These are phyloP conservation scores for Aureobasidium sp. DNA, from an alignment of 2,329 filamentous ascomycete species.

Conservation along the genomic window DNA sequence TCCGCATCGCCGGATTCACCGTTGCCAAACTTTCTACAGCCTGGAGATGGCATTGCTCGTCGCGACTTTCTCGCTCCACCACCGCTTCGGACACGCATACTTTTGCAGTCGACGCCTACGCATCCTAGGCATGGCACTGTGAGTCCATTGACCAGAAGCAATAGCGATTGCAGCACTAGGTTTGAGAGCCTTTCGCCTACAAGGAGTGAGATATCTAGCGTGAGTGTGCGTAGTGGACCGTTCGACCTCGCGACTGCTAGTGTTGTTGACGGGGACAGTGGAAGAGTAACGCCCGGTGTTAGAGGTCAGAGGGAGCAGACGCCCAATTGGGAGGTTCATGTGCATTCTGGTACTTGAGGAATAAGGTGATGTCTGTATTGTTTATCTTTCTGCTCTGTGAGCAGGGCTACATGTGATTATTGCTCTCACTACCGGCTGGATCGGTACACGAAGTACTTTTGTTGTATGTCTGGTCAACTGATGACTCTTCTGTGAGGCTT, in stretches of 20 bases:
- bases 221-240: neutral
- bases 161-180: conserved; percentile 5
- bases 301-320: neutral
- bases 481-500: neutral
- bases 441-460: neutral
- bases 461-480: neutral
- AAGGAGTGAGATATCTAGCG: neutral
- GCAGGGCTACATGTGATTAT: neutral
- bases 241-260: conserved; percentile 4
- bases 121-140: neutral
- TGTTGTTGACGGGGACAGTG: neutral
- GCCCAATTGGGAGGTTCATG: conserved; percentile 10
- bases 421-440: neutral
- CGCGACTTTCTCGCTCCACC: conserved; percentile 2
- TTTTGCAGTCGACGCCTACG: neutral
- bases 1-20: neutral
- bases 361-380: neutral
- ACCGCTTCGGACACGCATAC: neutral
- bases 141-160: neutral
- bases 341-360: neutral
- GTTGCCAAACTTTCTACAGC: neutral
- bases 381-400: neutral
- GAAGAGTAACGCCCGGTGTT: neutral
- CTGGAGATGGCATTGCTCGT: neutral
- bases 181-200: neutral